phyloP scores from a whole-genome alignment of 2,329 filamentous ascomycete genomes.

The Elsinoe batatas region DNA sequence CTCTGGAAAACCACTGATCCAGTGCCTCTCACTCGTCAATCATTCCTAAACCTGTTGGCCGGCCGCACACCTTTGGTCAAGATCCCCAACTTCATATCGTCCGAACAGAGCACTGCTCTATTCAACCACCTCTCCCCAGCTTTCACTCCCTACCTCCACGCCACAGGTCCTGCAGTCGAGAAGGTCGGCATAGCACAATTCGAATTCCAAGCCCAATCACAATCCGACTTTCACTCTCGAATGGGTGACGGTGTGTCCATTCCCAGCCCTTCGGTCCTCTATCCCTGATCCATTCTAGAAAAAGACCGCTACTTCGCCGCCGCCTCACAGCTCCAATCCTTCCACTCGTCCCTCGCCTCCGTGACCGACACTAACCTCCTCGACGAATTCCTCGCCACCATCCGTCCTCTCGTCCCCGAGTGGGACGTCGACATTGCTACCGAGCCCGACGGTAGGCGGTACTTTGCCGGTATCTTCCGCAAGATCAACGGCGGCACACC shows the following conservation, averaged over 20 bases:
- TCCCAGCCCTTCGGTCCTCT: not conserved
- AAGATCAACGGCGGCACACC: conserved; percentile 4
- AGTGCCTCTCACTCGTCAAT: not conserved
- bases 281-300: not conserved
- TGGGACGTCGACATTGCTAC: not conserved
- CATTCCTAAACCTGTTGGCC: not conserved
- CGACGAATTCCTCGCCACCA: not conserved
- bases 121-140: not conserved
- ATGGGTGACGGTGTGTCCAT: not conserved
- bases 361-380: not conserved
- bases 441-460: not conserved
- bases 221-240: not conserved
- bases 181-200: conserved; percentile 6
- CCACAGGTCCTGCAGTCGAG: not conserved
- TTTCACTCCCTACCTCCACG: conserved; percentile 1
- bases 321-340: not conserved
- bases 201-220: conserved; percentile 4
- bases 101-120: not conserved
- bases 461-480: conserved; percentile 8
- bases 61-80: not conserved
- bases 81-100: not conserved
- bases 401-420: not conserved
- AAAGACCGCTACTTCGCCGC: not conserved
- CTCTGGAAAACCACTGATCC: not conserved
- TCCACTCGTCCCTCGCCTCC: not conserved